A percentile compares a stretch with the other conserved stretches of the same genome.
Conservation (phyloP, 257 asterid species). For the Schizonepeta tenuifolia region DNA sequence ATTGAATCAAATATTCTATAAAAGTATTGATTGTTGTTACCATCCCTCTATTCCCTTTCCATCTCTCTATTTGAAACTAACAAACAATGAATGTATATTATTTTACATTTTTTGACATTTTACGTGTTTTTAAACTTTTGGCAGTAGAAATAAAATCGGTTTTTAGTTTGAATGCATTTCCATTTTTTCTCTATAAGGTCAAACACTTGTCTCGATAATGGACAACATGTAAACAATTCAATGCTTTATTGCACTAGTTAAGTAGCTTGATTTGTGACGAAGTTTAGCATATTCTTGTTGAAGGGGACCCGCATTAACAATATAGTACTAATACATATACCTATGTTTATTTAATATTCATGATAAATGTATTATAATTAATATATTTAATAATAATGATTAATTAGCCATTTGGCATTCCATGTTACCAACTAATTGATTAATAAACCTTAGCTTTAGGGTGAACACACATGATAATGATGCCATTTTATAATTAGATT, state of each 20-base stretch:
- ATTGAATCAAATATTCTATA: no score
- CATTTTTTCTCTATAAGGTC: not conserved
- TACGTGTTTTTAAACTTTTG: no score
- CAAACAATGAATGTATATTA: no score
- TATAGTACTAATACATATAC: not conserved
- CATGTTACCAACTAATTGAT: not conserved
- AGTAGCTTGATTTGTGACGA: constrained; percentile 28
- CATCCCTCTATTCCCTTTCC: no score
- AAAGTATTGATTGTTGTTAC: no score
- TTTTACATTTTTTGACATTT: no score
- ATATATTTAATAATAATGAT: not conserved
- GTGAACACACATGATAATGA: not conserved
- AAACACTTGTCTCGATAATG: constrained; percentile 22
- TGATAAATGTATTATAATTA: not conserved
- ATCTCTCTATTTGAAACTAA: no score
- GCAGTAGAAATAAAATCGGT: not conserved
- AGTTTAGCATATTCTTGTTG: constrained; percentile 29
- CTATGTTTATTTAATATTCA: not conserved
- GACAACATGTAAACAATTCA: constrained; percentile 19
- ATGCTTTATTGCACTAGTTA: constrained; percentile 19
- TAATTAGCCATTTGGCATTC: not conserved
- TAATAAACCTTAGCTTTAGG: not conserved
- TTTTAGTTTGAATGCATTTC: constrained; percentile 18
- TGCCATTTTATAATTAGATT: not conserved
- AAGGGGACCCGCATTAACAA: not conserved